Evolutionary conservation across 768 basidiomycete species (phyloP).

Genomic region (Termitomyces sp.): DNA sequence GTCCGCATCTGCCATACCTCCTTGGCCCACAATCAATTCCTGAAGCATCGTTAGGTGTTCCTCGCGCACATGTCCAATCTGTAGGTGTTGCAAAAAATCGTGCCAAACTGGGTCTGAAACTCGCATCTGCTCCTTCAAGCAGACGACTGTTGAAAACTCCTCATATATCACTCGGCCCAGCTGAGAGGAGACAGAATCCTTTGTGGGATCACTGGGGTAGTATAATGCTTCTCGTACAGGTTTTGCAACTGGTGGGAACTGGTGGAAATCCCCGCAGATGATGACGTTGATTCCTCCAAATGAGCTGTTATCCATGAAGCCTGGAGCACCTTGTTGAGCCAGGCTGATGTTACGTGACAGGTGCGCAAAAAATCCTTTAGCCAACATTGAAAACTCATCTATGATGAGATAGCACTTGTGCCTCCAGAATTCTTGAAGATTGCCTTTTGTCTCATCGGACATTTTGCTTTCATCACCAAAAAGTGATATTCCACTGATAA

Average conservation of each 20-base stretch:
- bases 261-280: not conserved
- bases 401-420: not conserved
- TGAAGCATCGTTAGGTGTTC: not conserved
- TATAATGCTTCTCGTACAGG: not conserved
- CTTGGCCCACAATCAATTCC: not conserved
- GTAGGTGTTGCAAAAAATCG: not conserved
- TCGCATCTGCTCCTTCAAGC: not conserved
- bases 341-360: not conserved
- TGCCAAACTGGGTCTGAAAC: not conserved
- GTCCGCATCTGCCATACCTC: too few relatives aligned
- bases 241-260: not conserved
- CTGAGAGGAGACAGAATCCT: not conserved
- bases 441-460: too few relatives aligned
- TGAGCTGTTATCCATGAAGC: not conserved
- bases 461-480: too few relatives aligned
- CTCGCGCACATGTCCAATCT: not conserved
- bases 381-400: not conserved
- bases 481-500: too few relatives aligned
- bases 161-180: not conserved
- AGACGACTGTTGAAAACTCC: not conserved
- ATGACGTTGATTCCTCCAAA: slow-evolving; percentile 1
- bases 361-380: not conserved
- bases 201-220: not conserved
- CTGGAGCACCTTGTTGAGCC: not conserved
- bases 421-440: too few relatives aligned